These are phyloP conservation scores for Penicillium macrosclerotiorum DNA, from an alignment of 495 filamentous ascomycete genomes.

Conservation along the genomic window DNA sequence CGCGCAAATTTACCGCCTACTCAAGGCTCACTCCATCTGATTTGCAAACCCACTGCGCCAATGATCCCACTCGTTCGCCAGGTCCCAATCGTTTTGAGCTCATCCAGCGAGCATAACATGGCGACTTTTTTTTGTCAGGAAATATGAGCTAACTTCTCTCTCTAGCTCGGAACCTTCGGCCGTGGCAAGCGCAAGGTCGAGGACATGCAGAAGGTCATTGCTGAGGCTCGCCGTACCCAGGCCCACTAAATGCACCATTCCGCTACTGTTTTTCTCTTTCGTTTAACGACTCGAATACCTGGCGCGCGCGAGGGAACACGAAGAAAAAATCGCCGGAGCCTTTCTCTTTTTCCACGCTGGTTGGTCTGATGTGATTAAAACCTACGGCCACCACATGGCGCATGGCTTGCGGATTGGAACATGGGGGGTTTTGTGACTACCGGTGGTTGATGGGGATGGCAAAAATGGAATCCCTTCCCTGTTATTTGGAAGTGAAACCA, in stretches of 20 bases:
- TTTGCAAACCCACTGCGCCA: background rate
- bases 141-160: constrained; percentile 16
- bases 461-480: constrained; percentile 31
- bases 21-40: background rate
- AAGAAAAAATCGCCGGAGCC: constrained; percentile 22
- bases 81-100: no score
- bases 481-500: constrained; percentile 27
- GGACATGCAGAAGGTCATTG: constrained; percentile 94
- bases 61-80: background rate
- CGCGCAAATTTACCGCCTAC: constrained; percentile 2
- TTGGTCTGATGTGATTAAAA: constrained; percentile 6
- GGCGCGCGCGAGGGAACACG: constrained; percentile 22
- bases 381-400: constrained; percentile 19
- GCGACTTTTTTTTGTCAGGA: background rate
- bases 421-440: constrained; percentile 27
- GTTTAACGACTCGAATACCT: constrained; percentile 32
- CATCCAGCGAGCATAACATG: background rate
- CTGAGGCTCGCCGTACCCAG: constrained; percentile 79
- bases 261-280: constrained; percentile 34
- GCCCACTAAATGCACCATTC: constrained; percentile 63
- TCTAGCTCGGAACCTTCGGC: constrained; percentile 88
- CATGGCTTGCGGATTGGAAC: constrained; percentile 28
- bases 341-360: constrained; percentile 10
- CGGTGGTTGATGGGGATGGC: constrained; percentile 31
- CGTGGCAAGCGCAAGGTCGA: constrained; percentile 99